Evolutionary conservation across 352 stramenopile genomes (phyloP).

Genomic region (Phytophthora fragariaefolia): DNA sequence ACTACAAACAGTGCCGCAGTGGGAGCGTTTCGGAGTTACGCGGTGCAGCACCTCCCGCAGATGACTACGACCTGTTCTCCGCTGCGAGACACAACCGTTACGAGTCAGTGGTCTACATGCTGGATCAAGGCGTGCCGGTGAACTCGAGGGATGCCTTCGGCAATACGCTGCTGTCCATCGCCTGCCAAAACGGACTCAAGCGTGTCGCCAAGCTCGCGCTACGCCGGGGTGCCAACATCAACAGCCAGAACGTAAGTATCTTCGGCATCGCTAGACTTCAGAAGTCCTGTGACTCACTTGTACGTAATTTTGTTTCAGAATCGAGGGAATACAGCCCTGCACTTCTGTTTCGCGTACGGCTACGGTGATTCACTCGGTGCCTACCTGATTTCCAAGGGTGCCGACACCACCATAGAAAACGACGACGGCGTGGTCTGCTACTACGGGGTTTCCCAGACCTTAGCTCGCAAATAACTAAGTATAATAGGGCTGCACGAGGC

Average conservation of each 20-base stretch:
- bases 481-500: not conserved
- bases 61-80: constrained; percentile 89
- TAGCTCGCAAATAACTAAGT: constrained; percentile 36
- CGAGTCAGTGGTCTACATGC: constrained; percentile 85
- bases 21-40: constrained; percentile 20
- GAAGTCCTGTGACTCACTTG: not conserved
- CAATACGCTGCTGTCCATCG: constrained; percentile 89
- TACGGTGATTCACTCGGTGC: constrained; percentile 88
- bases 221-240: constrained; percentile 87
- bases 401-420: constrained; percentile 76
- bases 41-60: constrained; percentile 23
- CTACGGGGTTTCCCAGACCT: constrained; percentile 57
- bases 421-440: constrained; percentile 69
- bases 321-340: constrained; percentile 88
- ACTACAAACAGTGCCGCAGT: constrained; percentile 44
- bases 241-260: constrained; percentile 76
- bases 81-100: constrained; percentile 84
- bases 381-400: constrained; percentile 91
- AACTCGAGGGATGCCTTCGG: constrained; percentile 80
- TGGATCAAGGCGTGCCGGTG: constrained; percentile 84
- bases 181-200: constrained; percentile 93
- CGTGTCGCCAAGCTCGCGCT: constrained; percentile 88
- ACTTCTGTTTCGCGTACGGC: constrained; percentile 92
- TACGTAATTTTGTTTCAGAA: constrained; percentile 35
- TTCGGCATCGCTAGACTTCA: not conserved